Evolutionary conservation across 371 early-diverging fungal genomes (phyloP).

Genomic region (Lichtheimia ramosa): DNA sequence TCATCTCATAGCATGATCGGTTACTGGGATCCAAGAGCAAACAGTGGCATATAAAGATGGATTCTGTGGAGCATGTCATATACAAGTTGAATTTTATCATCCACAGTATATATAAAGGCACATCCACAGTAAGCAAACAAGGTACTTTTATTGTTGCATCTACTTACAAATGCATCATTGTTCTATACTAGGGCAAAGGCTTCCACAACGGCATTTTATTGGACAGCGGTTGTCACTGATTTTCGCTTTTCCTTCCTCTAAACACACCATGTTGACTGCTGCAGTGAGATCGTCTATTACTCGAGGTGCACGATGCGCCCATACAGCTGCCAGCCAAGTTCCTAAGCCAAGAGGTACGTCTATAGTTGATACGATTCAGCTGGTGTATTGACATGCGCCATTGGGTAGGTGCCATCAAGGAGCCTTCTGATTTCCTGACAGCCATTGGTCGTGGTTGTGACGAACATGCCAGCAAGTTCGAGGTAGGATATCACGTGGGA

Average conservation of each 20-base stretch:
- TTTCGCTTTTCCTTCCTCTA: neutral
- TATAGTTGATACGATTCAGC: neutral
- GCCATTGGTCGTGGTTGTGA: conserved; percentile 65
- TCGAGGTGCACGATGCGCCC: conserved; percentile 24
- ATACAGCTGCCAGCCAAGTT: conserved; percentile 11
- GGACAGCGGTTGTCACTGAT: neutral
- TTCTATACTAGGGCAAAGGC: too few relatives aligned
- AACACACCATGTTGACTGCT: neutral
- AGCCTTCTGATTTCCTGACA: conserved; percentile 48
- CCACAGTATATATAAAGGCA: too few relatives aligned
- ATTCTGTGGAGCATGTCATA: too few relatives aligned
- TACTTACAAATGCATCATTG: too few relatives aligned
- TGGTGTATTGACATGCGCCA: neutral
- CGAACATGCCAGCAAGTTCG: conserved; percentile 56
- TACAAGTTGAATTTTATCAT: too few relatives aligned
- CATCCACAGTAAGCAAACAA: too few relatives aligned
- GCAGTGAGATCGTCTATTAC: conserved; percentile 4
- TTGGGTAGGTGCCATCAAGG: conserved; percentile 46
- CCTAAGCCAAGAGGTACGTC: conserved; percentile 26
- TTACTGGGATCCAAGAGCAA: too few relatives aligned
- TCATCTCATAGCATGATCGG: too few relatives aligned
- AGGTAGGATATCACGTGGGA: conserved; percentile 25
- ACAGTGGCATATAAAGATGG: too few relatives aligned
- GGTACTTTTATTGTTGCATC: too few relatives aligned
- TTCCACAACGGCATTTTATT: too few relatives aligned